Evolutionary conservation across 495 filamentous ascomycete species (phyloP).

Genomic region (Pseudevernia furfuracea): DNA sequence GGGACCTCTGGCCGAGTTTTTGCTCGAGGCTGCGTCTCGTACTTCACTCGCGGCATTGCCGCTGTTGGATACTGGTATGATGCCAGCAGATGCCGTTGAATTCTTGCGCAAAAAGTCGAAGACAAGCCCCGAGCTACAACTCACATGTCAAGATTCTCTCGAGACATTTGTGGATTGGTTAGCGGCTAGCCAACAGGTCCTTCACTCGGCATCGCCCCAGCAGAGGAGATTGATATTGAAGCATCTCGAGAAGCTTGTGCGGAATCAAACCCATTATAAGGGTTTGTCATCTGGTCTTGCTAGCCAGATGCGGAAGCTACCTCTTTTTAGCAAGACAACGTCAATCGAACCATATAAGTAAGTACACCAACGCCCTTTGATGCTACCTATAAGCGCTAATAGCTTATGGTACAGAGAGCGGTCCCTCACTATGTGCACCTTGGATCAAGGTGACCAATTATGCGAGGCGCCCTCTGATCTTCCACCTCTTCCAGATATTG

Average conservation of each 20-base stretch:
- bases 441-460: background rate
- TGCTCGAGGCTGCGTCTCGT: background rate
- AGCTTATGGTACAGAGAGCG: no score
- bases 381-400: background rate
- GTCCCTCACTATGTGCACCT: no score
- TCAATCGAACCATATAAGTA: constrained; percentile 10
- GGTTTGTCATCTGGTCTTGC: background rate
- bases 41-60: background rate
- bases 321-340: constrained; percentile 16
- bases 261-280: background rate
- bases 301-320: constrained; percentile 12
- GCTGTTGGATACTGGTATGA: constrained; percentile 9
- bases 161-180: constrained; percentile 15
- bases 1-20: background rate
- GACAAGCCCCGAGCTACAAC: background rate
- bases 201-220: no score
- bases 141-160: background rate
- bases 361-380: background rate
- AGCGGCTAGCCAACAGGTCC: constrained; percentile 2
- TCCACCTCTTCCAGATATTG: constrained; percentile 16
- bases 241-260: constrained; percentile 11
- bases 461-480: background rate
- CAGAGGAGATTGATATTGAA: constrained; percentile 7
- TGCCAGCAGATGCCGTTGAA: constrained; percentile 3
- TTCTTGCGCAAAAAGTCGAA: background rate